A percentile compares a stretch with the other conserved stretches of the same genome.
phyloP scores from a whole-genome alignment of 176 grass and related monocot species.

The Zea luxurians region DNA sequence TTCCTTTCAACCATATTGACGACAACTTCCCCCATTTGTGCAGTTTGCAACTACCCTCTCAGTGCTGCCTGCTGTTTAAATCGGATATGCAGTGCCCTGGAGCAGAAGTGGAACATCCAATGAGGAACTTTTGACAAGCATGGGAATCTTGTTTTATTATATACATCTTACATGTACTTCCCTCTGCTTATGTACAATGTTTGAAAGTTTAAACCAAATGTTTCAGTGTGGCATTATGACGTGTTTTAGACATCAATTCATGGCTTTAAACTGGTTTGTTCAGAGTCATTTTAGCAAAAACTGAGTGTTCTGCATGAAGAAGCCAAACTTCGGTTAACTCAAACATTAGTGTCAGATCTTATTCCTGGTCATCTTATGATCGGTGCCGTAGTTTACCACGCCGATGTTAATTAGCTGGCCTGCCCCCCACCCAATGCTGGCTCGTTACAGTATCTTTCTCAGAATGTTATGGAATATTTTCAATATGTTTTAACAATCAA shows the following conservation, averaged over 20 bases:
- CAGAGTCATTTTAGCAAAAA: background rate
- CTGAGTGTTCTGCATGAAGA: background rate
- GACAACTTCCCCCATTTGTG: constrained; percentile 38
- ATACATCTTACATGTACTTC: background rate
- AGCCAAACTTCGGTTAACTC: too few species aligned
- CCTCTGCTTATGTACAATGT: constrained; percentile 14
- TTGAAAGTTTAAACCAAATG: background rate
- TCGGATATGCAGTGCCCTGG: constrained; percentile 81
- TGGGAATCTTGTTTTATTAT: background rate
- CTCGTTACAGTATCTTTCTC: background rate
- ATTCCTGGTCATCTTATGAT: background rate
- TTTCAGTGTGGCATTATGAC: background rate
- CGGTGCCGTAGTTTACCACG: background rate
- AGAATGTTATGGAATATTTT: background rate
- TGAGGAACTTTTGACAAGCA: constrained; percentile 36
- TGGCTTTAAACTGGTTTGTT: background rate
- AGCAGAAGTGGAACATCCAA: constrained; percentile 93
- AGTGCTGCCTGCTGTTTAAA: constrained; percentile 96
- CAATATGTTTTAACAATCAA: too few species aligned
- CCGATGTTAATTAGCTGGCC: background rate
- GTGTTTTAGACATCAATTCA: background rate
- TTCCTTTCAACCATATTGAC: background rate
- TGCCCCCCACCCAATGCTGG: background rate
- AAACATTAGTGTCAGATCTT: background rate
- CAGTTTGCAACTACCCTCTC: constrained; percentile 85